phyloP scores from a whole-genome alignment of 1,284 basidiomycete species.

The Fomitopsis schrenkii region DNA sequence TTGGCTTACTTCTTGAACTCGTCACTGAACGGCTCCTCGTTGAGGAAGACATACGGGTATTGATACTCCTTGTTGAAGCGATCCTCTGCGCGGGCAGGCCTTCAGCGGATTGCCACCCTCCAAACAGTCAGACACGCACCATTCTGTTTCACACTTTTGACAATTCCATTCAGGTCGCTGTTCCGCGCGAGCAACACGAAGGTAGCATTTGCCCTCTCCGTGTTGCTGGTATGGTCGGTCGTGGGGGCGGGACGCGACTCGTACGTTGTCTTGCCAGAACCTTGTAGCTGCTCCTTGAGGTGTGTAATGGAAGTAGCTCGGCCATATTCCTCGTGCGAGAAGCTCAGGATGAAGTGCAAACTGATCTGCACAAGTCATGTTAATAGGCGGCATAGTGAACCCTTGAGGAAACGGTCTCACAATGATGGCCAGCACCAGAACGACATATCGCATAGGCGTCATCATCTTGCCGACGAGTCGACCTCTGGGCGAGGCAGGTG shows the following conservation, averaged over 20 bases:
- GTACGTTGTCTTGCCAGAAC: constrained; percentile 44
- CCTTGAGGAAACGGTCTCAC: constrained; percentile 34
- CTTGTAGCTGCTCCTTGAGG: constrained; percentile 43
- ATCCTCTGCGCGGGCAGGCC: constrained; percentile 48
- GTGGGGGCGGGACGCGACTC: constrained; percentile 52
- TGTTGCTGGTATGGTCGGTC: constrained; percentile 38
- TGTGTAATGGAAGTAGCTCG: constrained; percentile 56
- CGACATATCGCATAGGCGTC: constrained; percentile 71
- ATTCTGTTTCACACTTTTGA: constrained; percentile 73
- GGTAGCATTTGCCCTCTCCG: constrained; percentile 74
- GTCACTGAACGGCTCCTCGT: constrained; percentile 76
- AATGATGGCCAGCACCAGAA: constrained; percentile 62
- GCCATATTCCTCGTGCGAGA: constrained; percentile 68
- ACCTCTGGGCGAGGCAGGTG: background rate
- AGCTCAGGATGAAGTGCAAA: constrained; percentile 68
- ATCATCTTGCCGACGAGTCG: constrained; percentile 51
- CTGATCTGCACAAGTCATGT: constrained; percentile 43
- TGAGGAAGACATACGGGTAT: constrained; percentile 87
- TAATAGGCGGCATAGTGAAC: background rate
- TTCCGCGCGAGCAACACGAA: constrained; percentile 88
- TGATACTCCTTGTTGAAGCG: constrained; percentile 82
- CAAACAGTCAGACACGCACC: constrained; percentile 14
- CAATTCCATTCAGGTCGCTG: constrained; percentile 69
- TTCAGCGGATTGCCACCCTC: background rate
- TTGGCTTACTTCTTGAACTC: constrained; percentile 65